These are phyloP conservation scores for Cladorrhinum sp. DNA, from an alignment of 2,329 filamentous ascomycete genomes.

Conservation along the genomic window DNA sequence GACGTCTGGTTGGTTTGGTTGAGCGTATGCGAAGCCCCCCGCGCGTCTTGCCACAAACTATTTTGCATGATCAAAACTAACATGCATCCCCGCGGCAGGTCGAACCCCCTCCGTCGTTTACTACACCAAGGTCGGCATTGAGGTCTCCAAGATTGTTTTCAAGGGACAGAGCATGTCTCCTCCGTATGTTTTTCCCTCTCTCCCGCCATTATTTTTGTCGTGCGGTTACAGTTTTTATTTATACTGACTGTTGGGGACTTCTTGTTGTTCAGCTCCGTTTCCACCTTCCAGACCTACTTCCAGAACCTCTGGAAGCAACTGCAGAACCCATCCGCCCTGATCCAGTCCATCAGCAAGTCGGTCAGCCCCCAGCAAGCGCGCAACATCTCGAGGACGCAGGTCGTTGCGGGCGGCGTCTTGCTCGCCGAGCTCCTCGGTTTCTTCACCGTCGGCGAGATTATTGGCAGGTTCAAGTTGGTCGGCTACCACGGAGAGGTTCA, in stretches of 20 bases:
- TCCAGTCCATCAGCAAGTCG: constrained; percentile 57
- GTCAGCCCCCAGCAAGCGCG: constrained; percentile 56
- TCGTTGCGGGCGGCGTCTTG: constrained; percentile 72
- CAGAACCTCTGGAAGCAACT: constrained; percentile 68
- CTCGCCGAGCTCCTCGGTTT: constrained; percentile 87
- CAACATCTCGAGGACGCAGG: constrained; percentile 67
- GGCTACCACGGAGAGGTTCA: constrained; percentile 75
- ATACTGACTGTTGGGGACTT: constrained; percentile 12
- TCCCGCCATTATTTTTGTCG: constrained; percentile 1
- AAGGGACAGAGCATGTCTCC: constrained; percentile 86
- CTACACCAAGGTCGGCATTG: constrained; percentile 85
- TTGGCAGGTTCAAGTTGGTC: constrained; percentile 91
- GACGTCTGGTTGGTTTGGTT: constrained; percentile 71
- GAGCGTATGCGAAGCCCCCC: constrained; percentile 66
- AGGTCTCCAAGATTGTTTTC: constrained; percentile 85
- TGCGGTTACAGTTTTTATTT: constrained; percentile 1
- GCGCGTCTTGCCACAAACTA: background rate
- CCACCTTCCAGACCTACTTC: constrained; percentile 85
- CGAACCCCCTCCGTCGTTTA: constrained; percentile 83
- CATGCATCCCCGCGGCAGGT: constrained; percentile 48
- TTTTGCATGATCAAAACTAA: constrained; percentile 20
- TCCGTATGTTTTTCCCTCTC: constrained; percentile 67
- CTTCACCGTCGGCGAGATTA: constrained; percentile 96
- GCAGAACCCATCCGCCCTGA: constrained; percentile 62
- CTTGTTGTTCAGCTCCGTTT: constrained; percentile 56